These are phyloP conservation scores for Flaveria bidentis DNA, from an alignment of 129 eudicot genomes.

Conservation along the genomic window DNA sequence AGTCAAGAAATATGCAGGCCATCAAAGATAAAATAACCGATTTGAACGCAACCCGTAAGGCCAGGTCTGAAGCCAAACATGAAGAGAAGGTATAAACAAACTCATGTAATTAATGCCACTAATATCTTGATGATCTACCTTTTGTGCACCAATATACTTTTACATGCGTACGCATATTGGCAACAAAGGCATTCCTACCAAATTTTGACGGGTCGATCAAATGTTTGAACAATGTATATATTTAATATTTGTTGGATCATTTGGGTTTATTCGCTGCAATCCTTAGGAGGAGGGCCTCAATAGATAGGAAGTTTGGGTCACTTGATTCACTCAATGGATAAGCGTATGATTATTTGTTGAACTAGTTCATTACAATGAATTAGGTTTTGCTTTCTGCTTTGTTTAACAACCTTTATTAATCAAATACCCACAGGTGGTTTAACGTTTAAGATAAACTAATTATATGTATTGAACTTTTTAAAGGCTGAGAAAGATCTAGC, in stretches of 20 bases:
- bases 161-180: background rate
- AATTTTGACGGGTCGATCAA: no score
- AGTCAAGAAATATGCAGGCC: slow-evolving; percentile 57
- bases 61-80: slow-evolving; percentile 66
- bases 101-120: background rate
- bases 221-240: no score
- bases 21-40: slow-evolving; percentile 70
- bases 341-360: no score
- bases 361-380: no score
- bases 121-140: background rate
- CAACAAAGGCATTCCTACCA: no score
- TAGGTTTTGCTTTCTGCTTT: background rate
- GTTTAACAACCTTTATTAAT: background rate
- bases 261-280: no score
- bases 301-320: no score
- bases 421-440: background rate
- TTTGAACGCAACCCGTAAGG: slow-evolving; percentile 54
- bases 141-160: background rate
- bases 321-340: no score
- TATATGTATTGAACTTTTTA: background rate
- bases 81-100: slow-evolving; percentile 57
- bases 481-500: slow-evolving; percentile 66
- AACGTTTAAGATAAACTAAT: slow-evolving; percentile 4
- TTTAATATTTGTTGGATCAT: no score
- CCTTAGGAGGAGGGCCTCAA: no score